phyloP scores from a whole-genome alignment of 345 rosid genomes.

The Sisymbrium altissimum region DNA sequence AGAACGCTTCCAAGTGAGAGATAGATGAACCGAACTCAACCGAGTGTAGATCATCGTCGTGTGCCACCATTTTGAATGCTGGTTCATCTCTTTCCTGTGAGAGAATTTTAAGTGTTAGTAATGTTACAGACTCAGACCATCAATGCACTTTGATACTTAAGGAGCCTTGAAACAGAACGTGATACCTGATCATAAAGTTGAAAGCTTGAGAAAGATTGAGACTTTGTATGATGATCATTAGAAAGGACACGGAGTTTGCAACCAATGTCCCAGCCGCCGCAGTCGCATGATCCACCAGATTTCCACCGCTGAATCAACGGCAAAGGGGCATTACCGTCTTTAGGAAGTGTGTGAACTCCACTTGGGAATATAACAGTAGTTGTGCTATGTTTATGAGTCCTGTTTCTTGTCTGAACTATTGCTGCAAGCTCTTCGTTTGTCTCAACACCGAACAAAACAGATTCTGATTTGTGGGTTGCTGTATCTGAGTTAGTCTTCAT shows the following conservation, averaged over 20 bases:
- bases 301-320: conserved; percentile 72
- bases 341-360: conserved; percentile 72
- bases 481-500: conserved; percentile 46
- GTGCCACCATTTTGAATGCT: conserved; percentile 51
- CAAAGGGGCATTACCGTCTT: conserved; percentile 51
- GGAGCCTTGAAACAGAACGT: not conserved
- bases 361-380: conserved; percentile 64
- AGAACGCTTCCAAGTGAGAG: conserved; percentile 68
- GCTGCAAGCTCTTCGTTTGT: conserved; percentile 66
- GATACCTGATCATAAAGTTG: conserved; percentile 62
- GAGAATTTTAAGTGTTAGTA: not conserved
- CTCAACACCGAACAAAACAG: conserved; percentile 54
- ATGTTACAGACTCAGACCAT: not conserved
- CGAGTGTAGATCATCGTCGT: conserved; percentile 55
- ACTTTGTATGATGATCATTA: conserved; percentile 28
- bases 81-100: conserved; percentile 36
- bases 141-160: not conserved
- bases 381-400: conserved; percentile 7
- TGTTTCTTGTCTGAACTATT: conserved; percentile 39
- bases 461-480: conserved; percentile 45
- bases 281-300: conserved; percentile 77
- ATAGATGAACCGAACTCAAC: conserved; percentile 61
- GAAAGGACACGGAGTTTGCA: conserved; percentile 59
- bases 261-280: conserved; percentile 98
- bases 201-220: conserved; percentile 33